Evolutionary conservation across 2,329 filamentous ascomycete genomes (phyloP), one percentile per base, ranked within the genome.

Genomic region (Zarea fungicola): DNA sequence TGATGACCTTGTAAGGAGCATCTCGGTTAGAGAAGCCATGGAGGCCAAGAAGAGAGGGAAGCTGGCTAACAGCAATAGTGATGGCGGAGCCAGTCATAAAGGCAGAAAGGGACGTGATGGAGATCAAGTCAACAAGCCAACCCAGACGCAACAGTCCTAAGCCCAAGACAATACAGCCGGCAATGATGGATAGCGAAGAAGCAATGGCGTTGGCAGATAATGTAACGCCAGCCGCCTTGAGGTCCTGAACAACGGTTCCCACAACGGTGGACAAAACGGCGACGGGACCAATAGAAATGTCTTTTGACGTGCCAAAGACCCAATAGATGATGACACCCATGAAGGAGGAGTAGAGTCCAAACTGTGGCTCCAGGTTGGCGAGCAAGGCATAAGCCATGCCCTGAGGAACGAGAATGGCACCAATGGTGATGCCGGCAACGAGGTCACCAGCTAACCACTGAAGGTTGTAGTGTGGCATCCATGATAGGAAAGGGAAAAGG

Each of bases 51-150:
- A 97, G 71, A 2, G 78, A 77, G 1, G 88, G 85, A 5, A 96
- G 76, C 66, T 99, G 93, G 28, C 93, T 91, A 21, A 82, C 78
- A 14, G 81, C 83, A 62, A 99, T 97, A 59, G 81, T 95, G 65
- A 99, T 78, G 47, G 92, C 90, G 5, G 92, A 96, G 3, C 92
- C 92, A 0, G 93, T 97, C 87, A 97, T 96, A 73, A 96, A 97
- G 3, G 93, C 90, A 0, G 88, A 91, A 47, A 97, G 88, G 0
- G 91, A 88, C 2, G 89, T 84, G 49, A 96, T 80, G 1, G 93
- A 88, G 59, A 97, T 96, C 60, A 96, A 80, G 56, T 97, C 90
- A 41, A 96, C 90, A 43, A 97, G 84, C 82, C 90, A 95, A 6
- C 93, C 92, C 31, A 84, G 78, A 40, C 91, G 83, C 36, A 88